These are phyloP conservation scores for Candida silvicultrix DNA, from an alignment of 805 yeast species.

Conservation along the genomic window DNA sequence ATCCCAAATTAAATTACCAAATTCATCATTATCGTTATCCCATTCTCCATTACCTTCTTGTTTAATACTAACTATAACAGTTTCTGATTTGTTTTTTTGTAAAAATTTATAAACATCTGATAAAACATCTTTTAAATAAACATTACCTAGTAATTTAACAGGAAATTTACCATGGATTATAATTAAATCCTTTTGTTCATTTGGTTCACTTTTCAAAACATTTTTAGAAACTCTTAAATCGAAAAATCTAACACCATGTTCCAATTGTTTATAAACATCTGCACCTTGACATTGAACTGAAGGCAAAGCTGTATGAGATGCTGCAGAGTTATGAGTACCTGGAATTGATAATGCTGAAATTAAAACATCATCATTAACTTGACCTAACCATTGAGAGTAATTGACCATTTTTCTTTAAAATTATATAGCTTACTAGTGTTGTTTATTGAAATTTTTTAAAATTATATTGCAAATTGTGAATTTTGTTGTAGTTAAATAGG, in stretches of 20 bases:
- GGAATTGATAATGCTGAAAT: conserved; percentile 58
- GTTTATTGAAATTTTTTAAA: too few relatives aligned
- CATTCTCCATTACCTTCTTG: conserved; percentile 68
- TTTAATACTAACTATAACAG: conserved; percentile 61
- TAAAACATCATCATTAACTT: conserved; percentile 42
- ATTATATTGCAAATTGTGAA: neutral
- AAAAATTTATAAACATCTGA: conserved; percentile 56
- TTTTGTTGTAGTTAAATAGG: too few relatives aligned
- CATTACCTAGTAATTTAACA: conserved; percentile 52
- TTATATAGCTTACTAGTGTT: neutral
- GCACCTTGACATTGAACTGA: conserved; percentile 73
- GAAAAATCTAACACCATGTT: conserved; percentile 69
- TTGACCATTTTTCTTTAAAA: conserved; percentile 14
- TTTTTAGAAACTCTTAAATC: conserved; percentile 62
- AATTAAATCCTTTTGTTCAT: conserved; percentile 44
- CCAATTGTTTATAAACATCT: conserved; percentile 52
- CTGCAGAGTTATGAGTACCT: conserved; percentile 84
- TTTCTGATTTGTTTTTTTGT: conserved; percentile 45
- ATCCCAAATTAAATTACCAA: conserved; percentile 55
- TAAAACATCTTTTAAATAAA: conserved; percentile 44
- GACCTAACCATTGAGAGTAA: conserved; percentile 42
- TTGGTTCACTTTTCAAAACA: conserved; percentile 42
- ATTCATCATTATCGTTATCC: conserved; percentile 59
- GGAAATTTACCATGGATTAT: conserved; percentile 77
- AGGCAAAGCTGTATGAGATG: conserved; percentile 63